phyloP scores from a whole-genome alignment of 495 filamentous ascomycete species.

The Neurospora africana region DNA sequence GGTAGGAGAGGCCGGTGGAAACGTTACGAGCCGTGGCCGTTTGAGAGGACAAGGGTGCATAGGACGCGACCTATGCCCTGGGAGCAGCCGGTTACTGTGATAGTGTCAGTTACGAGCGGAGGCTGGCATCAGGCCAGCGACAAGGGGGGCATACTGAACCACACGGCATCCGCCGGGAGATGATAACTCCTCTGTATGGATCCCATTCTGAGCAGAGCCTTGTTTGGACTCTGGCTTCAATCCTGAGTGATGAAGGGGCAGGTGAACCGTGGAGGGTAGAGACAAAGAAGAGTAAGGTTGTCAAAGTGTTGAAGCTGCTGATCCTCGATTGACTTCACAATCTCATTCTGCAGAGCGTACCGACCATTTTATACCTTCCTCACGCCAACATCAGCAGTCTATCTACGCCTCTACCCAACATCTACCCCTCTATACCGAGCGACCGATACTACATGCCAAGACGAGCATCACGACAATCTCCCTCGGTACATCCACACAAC shows the following conservation, averaged over 20 bases:
- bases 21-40: constrained; percentile 31
- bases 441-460: neutral
- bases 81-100: constrained; percentile 40
- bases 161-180: constrained; percentile 38
- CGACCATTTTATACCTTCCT: neutral
- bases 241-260: neutral
- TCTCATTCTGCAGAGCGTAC: neutral
- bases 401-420: neutral
- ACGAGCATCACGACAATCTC: neutral
- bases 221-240: too few species aligned
- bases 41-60: constrained; percentile 26
- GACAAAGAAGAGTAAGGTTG: neutral
- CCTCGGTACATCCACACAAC: neutral
- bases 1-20: constrained; percentile 22
- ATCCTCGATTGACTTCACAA: neutral
- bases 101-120: neutral
- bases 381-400: neutral
- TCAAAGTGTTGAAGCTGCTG: neutral
- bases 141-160: constrained; percentile 32
- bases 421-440: neutral
- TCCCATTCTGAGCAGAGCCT: constrained; percentile 13
- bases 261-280: neutral
- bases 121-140: neutral
- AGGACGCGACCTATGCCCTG: constrained; percentile 37
- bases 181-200: constrained; percentile 24